Percentiles rank a stretch among this genome's conserved stretches.
These are phyloP conservation scores for Grammothele lineata DNA, from an alignment of 768 basidiomycete species.

Conservation along the genomic window DNA sequence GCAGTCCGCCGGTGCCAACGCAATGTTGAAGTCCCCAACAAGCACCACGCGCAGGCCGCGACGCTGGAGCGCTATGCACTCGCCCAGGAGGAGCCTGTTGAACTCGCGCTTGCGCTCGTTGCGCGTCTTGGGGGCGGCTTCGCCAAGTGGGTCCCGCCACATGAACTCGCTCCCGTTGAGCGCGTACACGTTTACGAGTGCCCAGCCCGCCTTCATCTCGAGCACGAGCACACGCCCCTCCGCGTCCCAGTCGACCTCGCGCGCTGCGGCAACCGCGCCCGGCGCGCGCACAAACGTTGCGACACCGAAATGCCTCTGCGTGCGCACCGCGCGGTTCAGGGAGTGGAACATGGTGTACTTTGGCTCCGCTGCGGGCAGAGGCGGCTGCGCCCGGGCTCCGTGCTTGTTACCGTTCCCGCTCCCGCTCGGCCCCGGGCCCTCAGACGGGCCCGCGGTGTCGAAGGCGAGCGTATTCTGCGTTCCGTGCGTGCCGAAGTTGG, in stretches of 20 bases:
- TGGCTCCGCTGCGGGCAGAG: conserved; percentile 4
- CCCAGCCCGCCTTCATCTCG: conserved; percentile 23
- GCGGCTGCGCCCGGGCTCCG: no score
- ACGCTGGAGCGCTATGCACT: conserved; percentile 17
- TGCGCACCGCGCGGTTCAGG: conserved; percentile 18
- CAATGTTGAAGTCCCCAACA: conserved; percentile 25
- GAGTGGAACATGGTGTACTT: conserved; percentile 19
- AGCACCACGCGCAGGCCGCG: conserved; percentile 22
- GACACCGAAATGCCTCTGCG: conserved; percentile 22
- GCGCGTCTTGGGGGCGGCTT: conserved; percentile 17
- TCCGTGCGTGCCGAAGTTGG: conserved; percentile 13
- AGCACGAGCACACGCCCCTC: conserved; percentile 22
- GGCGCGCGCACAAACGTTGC: conserved; percentile 18
- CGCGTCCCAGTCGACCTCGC: conserved; percentile 24
- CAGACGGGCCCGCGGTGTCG: no score
- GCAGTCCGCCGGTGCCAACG: conserved; percentile 18
- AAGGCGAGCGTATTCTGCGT: no score
- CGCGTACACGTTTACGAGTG: conserved; percentile 25
- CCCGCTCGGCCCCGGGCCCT: background rate
- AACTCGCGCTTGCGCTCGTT: conserved; percentile 25
- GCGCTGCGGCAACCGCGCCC: conserved; percentile 8
- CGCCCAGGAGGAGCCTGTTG: conserved; percentile 20
- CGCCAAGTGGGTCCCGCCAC: conserved; percentile 20
- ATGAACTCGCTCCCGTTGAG: conserved; percentile 25
- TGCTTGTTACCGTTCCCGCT: background rate